Conservation (phyloP, 2,329 filamentous ascomycete species). For the Curvularia eragrostidis region DNA sequence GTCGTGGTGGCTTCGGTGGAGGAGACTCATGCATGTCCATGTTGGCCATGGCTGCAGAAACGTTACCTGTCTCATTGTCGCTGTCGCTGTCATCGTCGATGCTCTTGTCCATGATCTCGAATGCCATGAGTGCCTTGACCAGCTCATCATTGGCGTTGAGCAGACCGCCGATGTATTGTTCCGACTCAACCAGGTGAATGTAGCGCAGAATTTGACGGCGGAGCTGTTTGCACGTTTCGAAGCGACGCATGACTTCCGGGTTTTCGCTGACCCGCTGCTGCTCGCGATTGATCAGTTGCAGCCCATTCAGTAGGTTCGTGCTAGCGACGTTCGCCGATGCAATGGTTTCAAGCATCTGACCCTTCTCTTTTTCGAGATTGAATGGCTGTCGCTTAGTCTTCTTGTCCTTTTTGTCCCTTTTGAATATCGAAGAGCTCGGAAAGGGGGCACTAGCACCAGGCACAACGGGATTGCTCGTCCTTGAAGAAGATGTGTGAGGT, state of each 20-base stretch:
- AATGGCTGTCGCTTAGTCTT: constrained; percentile 69
- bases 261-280: constrained; percentile 88
- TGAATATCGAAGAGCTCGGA: constrained; percentile 61
- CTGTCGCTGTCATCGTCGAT: constrained; percentile 76
- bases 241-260: constrained; percentile 72
- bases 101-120: constrained; percentile 88
- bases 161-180: constrained; percentile 89
- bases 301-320: constrained; percentile 86
- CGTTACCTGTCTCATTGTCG: constrained; percentile 54
- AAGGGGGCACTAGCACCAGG: constrained; percentile 38
- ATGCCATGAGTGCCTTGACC: constrained; percentile 91
- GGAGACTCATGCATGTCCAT: constrained; percentile 52
- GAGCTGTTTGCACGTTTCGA: constrained; percentile 85
- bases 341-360: constrained; percentile 84
- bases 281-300: constrained; percentile 92
- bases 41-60: constrained; percentile 52
- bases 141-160: constrained; percentile 95
- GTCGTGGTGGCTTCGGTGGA: constrained; percentile 60
- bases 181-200: constrained; percentile 86
- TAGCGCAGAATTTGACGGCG: constrained; percentile 86
- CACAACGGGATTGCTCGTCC: constrained; percentile 34
- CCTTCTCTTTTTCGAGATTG: constrained; percentile 86
- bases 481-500: constrained; percentile 40
- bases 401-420: constrained; percentile 62
- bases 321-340: constrained; percentile 87